Conservation (phyloP, 805 yeast genomes). For the Candida sakaeoensis region DNA sequence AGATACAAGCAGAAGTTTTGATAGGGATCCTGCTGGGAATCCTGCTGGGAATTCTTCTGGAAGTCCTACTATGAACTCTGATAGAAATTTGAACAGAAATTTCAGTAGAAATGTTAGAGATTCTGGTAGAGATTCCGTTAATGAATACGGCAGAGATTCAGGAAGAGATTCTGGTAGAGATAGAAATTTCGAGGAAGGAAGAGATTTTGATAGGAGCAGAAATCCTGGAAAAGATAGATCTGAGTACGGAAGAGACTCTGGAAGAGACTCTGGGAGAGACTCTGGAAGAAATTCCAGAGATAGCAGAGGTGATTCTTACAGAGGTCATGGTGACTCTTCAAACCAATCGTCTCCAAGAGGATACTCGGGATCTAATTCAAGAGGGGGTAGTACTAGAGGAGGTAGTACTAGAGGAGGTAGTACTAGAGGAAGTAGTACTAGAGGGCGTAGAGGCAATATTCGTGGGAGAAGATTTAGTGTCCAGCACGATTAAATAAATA, state of each 20-base stretch:
- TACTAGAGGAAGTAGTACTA: not conserved
- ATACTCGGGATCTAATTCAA: not conserved
- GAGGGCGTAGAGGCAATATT: not conserved
- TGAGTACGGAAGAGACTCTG: not conserved
- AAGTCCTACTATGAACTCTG: too few species aligned
- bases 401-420: not conserved
- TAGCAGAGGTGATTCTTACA: not conserved
- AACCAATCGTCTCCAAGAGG: not conserved
- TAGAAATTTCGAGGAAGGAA: not conserved
- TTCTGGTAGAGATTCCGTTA: not conserved
- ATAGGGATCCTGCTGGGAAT: too few species aligned
- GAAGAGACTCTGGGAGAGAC: not conserved
- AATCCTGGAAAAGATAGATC: not conserved
- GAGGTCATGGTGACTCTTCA: constrained; percentile 3
- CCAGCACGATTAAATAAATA: too few species aligned
- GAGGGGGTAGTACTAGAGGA: not conserved
- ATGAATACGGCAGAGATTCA: not conserved
- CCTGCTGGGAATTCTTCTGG: too few species aligned
- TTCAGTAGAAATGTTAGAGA: too few species aligned
- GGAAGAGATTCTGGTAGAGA: not conserved
- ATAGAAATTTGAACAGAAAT: too few species aligned
- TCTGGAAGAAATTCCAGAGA: too few species aligned
- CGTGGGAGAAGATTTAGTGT: too few species aligned
- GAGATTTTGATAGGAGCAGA: not conserved
- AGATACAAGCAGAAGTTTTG: too few species aligned